Conservation (phyloP, 805 yeast genomes). For the Spathaspora girioi region DNA sequence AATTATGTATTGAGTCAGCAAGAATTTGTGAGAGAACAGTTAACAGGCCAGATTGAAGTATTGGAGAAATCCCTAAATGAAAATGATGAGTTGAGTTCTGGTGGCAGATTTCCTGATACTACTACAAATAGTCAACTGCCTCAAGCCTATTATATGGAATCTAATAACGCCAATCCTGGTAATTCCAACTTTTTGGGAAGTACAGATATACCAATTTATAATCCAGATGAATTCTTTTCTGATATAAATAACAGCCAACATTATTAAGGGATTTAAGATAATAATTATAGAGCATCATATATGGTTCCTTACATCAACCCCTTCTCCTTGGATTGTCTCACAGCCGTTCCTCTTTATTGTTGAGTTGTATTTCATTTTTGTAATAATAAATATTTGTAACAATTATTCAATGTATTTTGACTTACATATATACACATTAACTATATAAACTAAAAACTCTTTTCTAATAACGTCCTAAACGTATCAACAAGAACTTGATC, state of each 20-base stretch:
- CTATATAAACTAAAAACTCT: neutral
- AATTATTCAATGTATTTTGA: neutral
- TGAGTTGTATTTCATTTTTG: neutral
- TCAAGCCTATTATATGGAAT: neutral
- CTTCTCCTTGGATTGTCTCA: neutral
- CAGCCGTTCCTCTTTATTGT: neutral
- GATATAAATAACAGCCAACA: conserved; percentile 1
- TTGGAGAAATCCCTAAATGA: neutral
- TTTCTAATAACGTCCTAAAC: neutral
- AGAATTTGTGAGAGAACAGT: conserved; percentile 36
- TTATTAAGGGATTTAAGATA: neutral
- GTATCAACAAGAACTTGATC: neutral
- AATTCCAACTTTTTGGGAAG: neutral
- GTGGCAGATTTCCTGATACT: neutral
- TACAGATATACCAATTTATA: neutral
- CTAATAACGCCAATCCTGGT: neutral
- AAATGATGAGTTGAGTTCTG: neutral
- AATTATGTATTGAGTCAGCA: conserved; percentile 59
- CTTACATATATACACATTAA: neutral
- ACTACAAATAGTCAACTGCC: neutral
- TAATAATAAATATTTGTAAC: neutral
- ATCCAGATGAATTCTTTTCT: conserved; percentile 8
- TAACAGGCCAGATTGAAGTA: conserved; percentile 2
- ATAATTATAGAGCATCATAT: neutral
- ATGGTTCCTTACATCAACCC: neutral